phyloP scores from a whole-genome alignment of 1,284 basidiomycete genomes.

The Megacollybia platyphylla region DNA sequence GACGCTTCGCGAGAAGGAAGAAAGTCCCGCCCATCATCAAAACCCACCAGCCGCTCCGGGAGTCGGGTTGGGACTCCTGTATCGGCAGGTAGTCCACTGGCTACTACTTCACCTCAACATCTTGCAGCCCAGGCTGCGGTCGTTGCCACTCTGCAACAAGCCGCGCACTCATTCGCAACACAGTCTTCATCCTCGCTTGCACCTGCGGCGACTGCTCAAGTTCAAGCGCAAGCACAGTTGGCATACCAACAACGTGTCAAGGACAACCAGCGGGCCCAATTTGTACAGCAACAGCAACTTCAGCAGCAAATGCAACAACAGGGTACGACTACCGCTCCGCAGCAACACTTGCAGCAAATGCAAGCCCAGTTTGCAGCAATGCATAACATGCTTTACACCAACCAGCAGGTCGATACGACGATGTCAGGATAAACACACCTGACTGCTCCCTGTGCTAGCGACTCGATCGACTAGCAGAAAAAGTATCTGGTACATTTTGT shows the following conservation, averaged over 20 bases:
- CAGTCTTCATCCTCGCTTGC: slow-evolving; percentile 4
- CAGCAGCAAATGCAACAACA: slow-evolving; percentile 5
- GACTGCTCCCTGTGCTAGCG: neutral
- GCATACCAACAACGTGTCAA: slow-evolving; percentile 9
- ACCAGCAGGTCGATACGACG: neutral
- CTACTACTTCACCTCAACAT: slow-evolving; percentile 1
- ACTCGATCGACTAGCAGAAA: neutral
- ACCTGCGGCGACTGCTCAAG: slow-evolving; percentile 7
- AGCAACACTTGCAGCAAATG: slow-evolving; percentile 16
- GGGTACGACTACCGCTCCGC: slow-evolving; percentile 8
- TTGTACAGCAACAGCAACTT: slow-evolving; percentile 8
- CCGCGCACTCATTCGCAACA: neutral
- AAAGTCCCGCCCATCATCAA: slow-evolving; percentile 16
- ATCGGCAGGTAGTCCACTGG: neutral
- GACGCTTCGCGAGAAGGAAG: slow-evolving; percentile 9
- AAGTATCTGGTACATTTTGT: neutral
- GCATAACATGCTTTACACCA: neutral
- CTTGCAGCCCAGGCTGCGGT: neutral
- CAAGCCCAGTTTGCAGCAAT: slow-evolving; percentile 16
- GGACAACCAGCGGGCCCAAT: slow-evolving; percentile 8
- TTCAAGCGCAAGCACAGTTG: slow-evolving; percentile 12
- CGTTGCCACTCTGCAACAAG: slow-evolving; percentile 3
- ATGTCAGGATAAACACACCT: slow-evolving; percentile 1
- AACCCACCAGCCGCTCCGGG: slow-evolving; percentile 19
- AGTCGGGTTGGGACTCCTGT: slow-evolving; percentile 21